Percentiles rank a stretch among this genome's conserved stretches.
These are phyloP conservation scores for Fusarium hostae DNA, from an alignment of 2,329 filamentous ascomycete species.

Conservation along the genomic window DNA sequence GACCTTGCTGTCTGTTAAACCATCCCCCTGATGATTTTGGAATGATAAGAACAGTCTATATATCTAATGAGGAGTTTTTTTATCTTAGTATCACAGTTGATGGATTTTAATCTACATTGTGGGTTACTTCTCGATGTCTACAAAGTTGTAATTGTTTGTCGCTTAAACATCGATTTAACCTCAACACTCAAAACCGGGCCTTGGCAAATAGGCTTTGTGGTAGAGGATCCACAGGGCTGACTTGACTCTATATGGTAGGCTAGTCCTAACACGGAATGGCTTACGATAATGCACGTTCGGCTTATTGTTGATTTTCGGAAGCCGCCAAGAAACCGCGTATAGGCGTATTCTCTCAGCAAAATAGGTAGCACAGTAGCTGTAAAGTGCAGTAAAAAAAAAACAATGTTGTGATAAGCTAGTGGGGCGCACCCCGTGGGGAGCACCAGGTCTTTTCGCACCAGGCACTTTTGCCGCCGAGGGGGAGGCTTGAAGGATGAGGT, in stretches of 20 bases:
- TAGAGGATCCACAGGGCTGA: no score
- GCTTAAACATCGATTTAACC: background rate
- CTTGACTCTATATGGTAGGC: background rate
- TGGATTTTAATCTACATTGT: no score
- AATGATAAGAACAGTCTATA: no score
- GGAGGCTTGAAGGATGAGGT: background rate
- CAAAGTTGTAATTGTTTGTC: background rate
- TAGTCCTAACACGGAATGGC: no score
- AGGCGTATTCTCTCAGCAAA: background rate
- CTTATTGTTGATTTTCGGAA: background rate
- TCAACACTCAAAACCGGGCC: rapidly evolving
- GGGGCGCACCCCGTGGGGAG: background rate
- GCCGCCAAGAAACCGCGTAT: background rate
- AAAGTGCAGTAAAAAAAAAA: background rate
- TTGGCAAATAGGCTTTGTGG: background rate
- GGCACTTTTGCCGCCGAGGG: background rate
- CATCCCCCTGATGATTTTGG: no score
- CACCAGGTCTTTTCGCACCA: background rate
- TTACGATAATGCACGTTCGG: background rate
- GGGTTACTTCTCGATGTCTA: background rate
- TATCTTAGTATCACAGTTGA: no score
- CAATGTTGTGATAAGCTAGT: background rate
- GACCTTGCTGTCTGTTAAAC: background rate
- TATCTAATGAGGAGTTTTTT: no score
- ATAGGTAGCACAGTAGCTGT: background rate